Base-by-base conservation (phyloP, 2,329 filamentous ascomycete species). In the Aureobasidium vineae region DNA sequence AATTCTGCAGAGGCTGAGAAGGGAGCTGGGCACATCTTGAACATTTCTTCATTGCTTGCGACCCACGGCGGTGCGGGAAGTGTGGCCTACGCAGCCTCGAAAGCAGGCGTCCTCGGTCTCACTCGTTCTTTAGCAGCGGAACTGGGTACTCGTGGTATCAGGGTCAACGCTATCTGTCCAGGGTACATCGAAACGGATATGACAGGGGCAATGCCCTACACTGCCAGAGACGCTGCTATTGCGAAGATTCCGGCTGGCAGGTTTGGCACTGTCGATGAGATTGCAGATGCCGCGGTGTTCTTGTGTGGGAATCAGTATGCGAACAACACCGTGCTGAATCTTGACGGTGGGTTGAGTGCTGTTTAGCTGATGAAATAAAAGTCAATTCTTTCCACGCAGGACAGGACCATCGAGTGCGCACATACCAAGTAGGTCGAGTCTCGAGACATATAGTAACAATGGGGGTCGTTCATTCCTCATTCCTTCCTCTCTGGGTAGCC, bases 261-360 rank as follows among this genome's bases (percentile, higher is more conserved):
- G 59, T 69, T 82, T 70, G 81, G 80, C 0, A 77, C 74, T 43
- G 74, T 80, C 1, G 80, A 79, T 61, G 82, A 84, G 71, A 77
- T 84, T 31, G 81, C 81, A 41, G 80, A 82, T 74, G 79, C 82
- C 11, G 81, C 82, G 26, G 77, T 78, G 8, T 84, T 83, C 71
- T 72, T 84, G 71, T 79, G 82, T 36, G 83, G 83, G 54, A 96
- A 95, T 76, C 80, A 85, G 69, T 97, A 94, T 77, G 90, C 91
- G 66, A 94, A 94, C 76, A 96, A 96, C 70, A 95, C 91, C 75
- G 83, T 93, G 60, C 81, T 97, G 61, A 95, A 93, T 75, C 82
- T 97, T 33, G 92, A 96, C 77, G 92, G 92, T 19, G 92, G 92
- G 1, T 76, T 96, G 70, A 92, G 90, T 76, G 90, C 90, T 28